Evolutionary conservation across 495 filamentous ascomycete species (phyloP), one percentile per base, ranked within the genome.

Genomic region (Aspergillus bertholletiae): DNA sequence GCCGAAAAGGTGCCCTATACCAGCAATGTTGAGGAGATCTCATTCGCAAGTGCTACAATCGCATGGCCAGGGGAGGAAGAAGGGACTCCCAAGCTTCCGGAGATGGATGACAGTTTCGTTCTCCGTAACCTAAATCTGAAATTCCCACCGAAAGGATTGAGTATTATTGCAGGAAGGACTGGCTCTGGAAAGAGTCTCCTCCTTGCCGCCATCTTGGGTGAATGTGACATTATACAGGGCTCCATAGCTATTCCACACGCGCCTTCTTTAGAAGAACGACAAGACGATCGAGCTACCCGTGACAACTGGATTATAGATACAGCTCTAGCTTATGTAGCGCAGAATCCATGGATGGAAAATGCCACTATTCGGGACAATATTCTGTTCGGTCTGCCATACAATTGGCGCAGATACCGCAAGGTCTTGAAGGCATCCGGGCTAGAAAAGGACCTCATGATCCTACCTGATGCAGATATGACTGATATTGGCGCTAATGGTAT

Each of bases 281-380:
- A 72, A 17, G 72, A 79, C 43, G 71, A 83, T 48, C 79, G 68
- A 57, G 87, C 85, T 0, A 85, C 80, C 26, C 78, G 67, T 43
- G 79, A 74, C 39, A 84, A 90, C 49, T 92, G 88, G 88, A 83
- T 88, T 47, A 75, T 92, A 22, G 80, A 84, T 23, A 72, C 71
- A 1, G 78, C 85, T 1, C 78, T 89, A 27, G 87, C 88, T 0
- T 92, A 84, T 59, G 87, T 92, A 13, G 83, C 86, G 7, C 88
- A 92, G 65, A 90, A 88, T 21, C 87, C 88, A 1, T 92, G 88
- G 88, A 88, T 90, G 49, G 88, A 92, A 55, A 90, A 90, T 60
- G 86, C 87, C 1, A 86, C 76, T 13, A 85, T 92, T 59, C 83
- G 77, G 45, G 82, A 88, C 22, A 92, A 92, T 51, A 88, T 92